Conservation (phyloP, 306 rosid species). For the Comarum palustre region DNA sequence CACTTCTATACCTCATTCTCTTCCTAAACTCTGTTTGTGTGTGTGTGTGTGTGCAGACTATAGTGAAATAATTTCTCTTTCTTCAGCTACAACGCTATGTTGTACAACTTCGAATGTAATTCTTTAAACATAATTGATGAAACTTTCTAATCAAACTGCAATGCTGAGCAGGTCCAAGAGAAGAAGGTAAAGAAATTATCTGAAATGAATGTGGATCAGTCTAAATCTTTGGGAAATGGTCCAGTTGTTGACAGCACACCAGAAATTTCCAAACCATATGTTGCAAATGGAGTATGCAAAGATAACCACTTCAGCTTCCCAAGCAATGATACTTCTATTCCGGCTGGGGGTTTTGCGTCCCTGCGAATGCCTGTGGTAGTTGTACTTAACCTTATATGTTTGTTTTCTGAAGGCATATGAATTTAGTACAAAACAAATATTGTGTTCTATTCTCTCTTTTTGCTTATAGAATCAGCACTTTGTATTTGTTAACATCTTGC, state of each 20-base stretch:
- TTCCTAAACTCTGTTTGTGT: neutral
- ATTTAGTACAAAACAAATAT: conserved; percentile 11
- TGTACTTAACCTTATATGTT: conserved; percentile 21
- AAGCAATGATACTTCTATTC: conserved; percentile 36
- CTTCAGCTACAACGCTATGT: neutral
- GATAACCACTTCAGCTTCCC: conserved; percentile 25
- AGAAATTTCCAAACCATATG: conserved; percentile 31
- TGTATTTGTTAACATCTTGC: conserved; percentile 3
- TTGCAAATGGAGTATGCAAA: conserved; percentile 54
- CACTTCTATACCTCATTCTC: conserved; percentile 2
- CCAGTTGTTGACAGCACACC: conserved; percentile 36
- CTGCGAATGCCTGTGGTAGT: conserved; percentile 61
- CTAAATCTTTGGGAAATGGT: conserved; percentile 45
- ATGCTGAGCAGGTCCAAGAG: conserved; percentile 43
- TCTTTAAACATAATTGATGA: neutral
- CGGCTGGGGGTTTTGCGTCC: conserved; percentile 36
- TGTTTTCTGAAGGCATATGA: conserved; percentile 16
- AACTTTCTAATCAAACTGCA: conserved; percentile 11
- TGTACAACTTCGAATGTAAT: neutral
- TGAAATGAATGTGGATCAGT: conserved; percentile 47
- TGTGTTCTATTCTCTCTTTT: neutral
- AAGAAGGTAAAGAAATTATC: conserved; percentile 59
- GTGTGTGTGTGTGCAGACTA: neutral
- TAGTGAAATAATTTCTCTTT: neutral
- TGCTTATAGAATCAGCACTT: neutral